Base-by-base conservation (phyloP, 805 yeast genomes). In the Cyberlindnera sargentensis region DNA sequence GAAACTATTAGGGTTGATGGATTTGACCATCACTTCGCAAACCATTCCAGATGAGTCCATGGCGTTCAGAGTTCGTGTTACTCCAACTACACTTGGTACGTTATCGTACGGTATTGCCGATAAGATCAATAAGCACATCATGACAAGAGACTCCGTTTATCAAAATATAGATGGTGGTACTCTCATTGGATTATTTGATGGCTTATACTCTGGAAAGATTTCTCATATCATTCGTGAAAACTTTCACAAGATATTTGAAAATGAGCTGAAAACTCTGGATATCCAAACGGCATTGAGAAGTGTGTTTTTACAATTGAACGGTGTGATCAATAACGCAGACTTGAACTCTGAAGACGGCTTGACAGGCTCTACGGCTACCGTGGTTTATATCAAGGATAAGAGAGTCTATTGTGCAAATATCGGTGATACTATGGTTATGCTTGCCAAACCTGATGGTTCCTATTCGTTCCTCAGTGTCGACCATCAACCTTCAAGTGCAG, bases 21-120 rank as follows among this genome's bases (percentile, higher is more conserved):
- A 93, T 68, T 95, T 93, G 25, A 93, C 99, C 1, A 73, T 91
- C 48, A 88, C 95, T 1, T 84, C 95, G 0, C 82, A 89, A 11
- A 73, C 83, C 10, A 84, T 90, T 6, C 98, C 97, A 7, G 98
- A 91, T 63, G 96, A 90, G 62, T 72, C 77, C 8, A 78, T 78
- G 9, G 82, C 84, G 53, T 76, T 85, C 51, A 83, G 99, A 66
- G 83, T 93, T 20, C 78, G 99, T 53, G 87, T 97, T 0, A 84
- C 95, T 0, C 91, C 90, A 11, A 83, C 96, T 0, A 83, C 78
- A 40, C 64, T 87, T 24, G 82, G 83, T 39, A 77, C 39, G 10
- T 75, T 85, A 67, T 80, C 88, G 0, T 88, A 89, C 57, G 99
- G 99, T 58, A 89, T 93, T 40, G 84, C 97, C 2, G 99, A 93